Base-by-base conservation (phyloP, 441 rosid species). In the Rhodomyrtus psidioides region DNA sequence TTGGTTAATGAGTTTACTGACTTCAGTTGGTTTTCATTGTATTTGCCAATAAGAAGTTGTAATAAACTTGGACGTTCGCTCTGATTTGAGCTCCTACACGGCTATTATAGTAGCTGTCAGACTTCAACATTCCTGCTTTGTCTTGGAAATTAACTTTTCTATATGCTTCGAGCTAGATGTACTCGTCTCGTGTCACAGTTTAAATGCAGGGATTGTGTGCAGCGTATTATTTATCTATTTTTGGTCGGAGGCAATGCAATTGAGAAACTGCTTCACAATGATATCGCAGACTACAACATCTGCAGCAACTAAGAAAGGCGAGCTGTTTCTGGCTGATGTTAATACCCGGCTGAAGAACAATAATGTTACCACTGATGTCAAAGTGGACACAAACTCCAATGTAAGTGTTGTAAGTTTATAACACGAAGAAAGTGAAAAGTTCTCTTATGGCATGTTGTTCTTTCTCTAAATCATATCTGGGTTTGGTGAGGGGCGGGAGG, bases 281-380 rank as follows among this genome's bases (percentile, higher is more conserved):
- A 24, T 84, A 56, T 88, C 86, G 85, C 87, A 95, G 96, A 84
- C 93, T 39, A 90, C 94, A 75, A 92, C 96, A 21, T 91, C 94
- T 49, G 79, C 94, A 9, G 96, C 92, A 59, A 85, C 89, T 0
- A 93, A 92, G 93, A 95, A 95, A 88, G 95, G 93, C 56, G 94
- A 92, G 19, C 75, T 96, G 49, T 91, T 91, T 88, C 44, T 89
- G 76, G 92, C 93, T 86, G 95, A 90, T 89, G 89, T 90, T 62
- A 92, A 89, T 86, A 95, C 99, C 62, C 99, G 93, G 92, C 90
- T 96, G 88, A 98, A 93, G 94, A 95, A 93, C 89, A 97, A 91
- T 91, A 97, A 96, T 86, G 44, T 94, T 88, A 96, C 98, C 8
- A 89, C 95, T 88, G 99, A 97, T 88, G 85, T 96, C 92, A 97